Conservation (phyloP, 2,329 filamentous ascomycete species). For the Acrocalymma vagum region DNA sequence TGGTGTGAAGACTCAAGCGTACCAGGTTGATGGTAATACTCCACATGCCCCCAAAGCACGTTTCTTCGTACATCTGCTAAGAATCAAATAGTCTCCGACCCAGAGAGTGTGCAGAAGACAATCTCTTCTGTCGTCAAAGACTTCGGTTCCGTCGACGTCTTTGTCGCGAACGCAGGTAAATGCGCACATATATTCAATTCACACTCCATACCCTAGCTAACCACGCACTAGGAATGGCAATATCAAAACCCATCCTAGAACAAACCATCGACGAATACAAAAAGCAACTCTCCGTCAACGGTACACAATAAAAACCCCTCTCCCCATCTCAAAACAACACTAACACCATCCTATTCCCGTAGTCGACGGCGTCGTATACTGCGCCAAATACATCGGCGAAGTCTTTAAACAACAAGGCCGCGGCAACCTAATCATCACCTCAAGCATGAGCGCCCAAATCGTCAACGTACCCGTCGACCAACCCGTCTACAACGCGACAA, state of each 20-base stretch:
- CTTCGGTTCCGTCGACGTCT: slow-evolving; percentile 72
- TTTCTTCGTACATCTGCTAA: not conserved
- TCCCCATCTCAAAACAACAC: too few relatives aligned
- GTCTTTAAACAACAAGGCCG: slow-evolving; percentile 54
- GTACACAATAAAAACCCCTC: too few relatives aligned
- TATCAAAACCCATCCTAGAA: slow-evolving; percentile 64
- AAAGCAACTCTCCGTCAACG: slow-evolving; percentile 70
- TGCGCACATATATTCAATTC: slow-evolving; percentile 31
- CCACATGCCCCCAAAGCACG: not conserved
- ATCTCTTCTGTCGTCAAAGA: slow-evolving; percentile 70
- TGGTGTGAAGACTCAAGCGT: slow-evolving; percentile 69
- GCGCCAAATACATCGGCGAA: slow-evolving; percentile 51
- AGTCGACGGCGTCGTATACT: slow-evolving; percentile 68
- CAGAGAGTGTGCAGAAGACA: slow-evolving; percentile 62
- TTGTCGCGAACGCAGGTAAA: slow-evolving; percentile 72
- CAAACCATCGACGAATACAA: slow-evolving; percentile 70
- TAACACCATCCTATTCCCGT: too few relatives aligned
- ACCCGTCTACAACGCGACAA: slow-evolving; percentile 53
- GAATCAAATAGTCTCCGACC: slow-evolving; percentile 55
- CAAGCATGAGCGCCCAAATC: slow-evolving; percentile 76
- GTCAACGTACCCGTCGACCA: slow-evolving; percentile 82
- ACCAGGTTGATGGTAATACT: slow-evolving; percentile 65
- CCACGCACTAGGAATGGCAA: slow-evolving; percentile 51
- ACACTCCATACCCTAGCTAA: not conserved
- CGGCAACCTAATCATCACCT: slow-evolving; percentile 70